These are phyloP conservation scores for Hansfordia pulvinata DNA, from an alignment of 2,329 filamentous ascomycete genomes.

Conservation along the genomic window DNA sequence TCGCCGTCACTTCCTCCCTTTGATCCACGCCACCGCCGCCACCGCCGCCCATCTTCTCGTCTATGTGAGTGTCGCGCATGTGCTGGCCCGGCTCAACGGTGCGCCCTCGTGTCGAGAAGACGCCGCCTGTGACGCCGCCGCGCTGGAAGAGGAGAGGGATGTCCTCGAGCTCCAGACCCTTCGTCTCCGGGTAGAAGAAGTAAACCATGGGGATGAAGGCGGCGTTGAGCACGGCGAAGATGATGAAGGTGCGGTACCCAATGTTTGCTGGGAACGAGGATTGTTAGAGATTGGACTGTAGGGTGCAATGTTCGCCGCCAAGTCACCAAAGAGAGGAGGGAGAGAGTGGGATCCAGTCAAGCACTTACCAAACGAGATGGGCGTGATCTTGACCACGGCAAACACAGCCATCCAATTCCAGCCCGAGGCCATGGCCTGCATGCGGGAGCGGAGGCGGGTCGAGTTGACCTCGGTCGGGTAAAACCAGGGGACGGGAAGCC, in stretches of 20 bases:
- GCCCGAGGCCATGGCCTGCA: slow-evolving; percentile 22
- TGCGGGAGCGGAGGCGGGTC: slow-evolving; percentile 22
- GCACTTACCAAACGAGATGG: slow-evolving; percentile 7
- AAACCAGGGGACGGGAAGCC: slow-evolving; percentile 26
- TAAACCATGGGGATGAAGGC: slow-evolving; percentile 20
- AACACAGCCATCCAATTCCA: slow-evolving; percentile 12
- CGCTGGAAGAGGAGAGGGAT: slow-evolving; percentile 16
- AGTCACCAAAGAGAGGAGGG: too few species aligned
- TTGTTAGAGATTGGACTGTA: background rate
- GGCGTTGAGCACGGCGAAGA: slow-evolving; percentile 13
- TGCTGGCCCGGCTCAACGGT: too few species aligned
- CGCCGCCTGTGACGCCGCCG: too few species aligned
- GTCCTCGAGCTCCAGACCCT: slow-evolving; percentile 27
- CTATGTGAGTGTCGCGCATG: too few species aligned
- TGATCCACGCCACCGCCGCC: too few species aligned
- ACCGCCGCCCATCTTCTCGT: too few species aligned
- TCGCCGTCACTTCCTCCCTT: too few species aligned
- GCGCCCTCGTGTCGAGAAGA: too few species aligned
- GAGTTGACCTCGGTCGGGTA: slow-evolving; percentile 26
- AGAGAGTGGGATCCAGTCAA: too few species aligned
- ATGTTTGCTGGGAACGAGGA: slow-evolving; percentile 13
- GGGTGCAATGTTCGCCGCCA: background rate
- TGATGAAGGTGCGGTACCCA: slow-evolving; percentile 12
- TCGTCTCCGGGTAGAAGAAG: slow-evolving; percentile 29
- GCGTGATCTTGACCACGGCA: slow-evolving; percentile 9